Evolutionary conservation across 305 asterid genomes (phyloP).

Genomic region (Rubia occidens): DNA sequence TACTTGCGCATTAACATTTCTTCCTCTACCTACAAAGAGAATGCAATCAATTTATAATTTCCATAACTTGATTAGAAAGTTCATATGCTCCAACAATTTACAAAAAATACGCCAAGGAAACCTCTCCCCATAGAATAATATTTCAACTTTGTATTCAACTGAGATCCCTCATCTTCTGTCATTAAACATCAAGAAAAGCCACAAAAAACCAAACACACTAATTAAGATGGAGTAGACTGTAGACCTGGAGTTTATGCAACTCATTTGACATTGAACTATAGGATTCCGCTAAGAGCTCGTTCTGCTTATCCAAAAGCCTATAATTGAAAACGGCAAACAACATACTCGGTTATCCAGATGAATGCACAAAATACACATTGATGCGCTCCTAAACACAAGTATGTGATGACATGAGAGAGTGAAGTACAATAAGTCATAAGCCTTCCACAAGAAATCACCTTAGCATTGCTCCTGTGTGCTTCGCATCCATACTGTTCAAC

Average conservation of each 20-base stretch:
- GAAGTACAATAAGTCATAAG: neutral
- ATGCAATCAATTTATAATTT: neutral
- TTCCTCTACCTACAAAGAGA: conserved; percentile 63
- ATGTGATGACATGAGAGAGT: neutral
- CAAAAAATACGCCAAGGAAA: neutral
- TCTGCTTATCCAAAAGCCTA: conserved; percentile 80
- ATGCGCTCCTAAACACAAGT: neutral
- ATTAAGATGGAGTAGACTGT: conserved; percentile 26
- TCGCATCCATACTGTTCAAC: conserved; percentile 18
- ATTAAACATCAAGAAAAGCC: neutral
- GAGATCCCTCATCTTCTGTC: neutral
- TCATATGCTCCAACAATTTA: neutral
- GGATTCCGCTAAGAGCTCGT: conserved; percentile 52
- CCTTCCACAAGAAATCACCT: conserved; percentile 10
- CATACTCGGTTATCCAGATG: neutral
- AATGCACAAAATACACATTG: neutral
- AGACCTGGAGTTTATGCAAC: conserved; percentile 69
- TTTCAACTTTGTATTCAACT: neutral
- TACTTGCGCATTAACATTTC: conserved; percentile 88
- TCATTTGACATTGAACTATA: conserved; percentile 62
- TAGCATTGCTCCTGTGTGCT: conserved; percentile 20
- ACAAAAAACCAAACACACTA: neutral
- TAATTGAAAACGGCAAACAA: neutral
- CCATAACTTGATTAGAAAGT: neutral
- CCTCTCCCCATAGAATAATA: neutral